Base-by-base conservation (phyloP, 352 stramenopile genomes). In the Globisporangium splendens region DNA sequence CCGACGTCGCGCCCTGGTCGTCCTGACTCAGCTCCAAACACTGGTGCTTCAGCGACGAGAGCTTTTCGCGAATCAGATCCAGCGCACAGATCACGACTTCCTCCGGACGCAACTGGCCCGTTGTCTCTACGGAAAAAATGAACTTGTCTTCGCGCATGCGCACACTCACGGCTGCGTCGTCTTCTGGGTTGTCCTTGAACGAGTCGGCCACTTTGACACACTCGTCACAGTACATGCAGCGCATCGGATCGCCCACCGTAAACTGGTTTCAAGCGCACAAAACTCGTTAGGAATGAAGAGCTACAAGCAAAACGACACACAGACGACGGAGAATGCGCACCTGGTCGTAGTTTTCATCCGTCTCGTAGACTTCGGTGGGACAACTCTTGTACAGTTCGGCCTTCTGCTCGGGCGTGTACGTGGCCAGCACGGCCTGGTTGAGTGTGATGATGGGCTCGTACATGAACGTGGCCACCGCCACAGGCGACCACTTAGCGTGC, bases 401-500 rank as follows among this genome's bases (percentile, higher is more conserved):
- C 69, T 98, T 98, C 66, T 99, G 95, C 67, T 98, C 91, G 39
- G 95, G 77, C 39, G 87, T 93, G 44, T 96, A 92, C n/a, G 86
- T 94, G 61, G 92, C 96, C 44, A 97, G 81, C 52, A 97, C 91
- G 61, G 88, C 94, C 61, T 93, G 81, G 64, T 97, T 96, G 14
- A 97, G 72, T 55, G 76, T 93, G 56, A 97, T 95, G 61, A 93
- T 92, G 50, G 88, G 86, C 53, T 96, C 87, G 64, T 95, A 96
- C 78, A 91, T 94, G 68, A 96, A 98, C 39, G 93, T 98, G 14
- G 95, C 95, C 7, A 98, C 93, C 0, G 90, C 92, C 43, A 98
- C 95, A 2, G 96, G 95, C 41, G 83, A 97, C 96, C 96, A 99
- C 83, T 98, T 98, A 62, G 96, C 93, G 69, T 99, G 96, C 70